phyloP scores from a whole-genome alignment of 345 rosid genomes.

The Linum trigynum region DNA sequence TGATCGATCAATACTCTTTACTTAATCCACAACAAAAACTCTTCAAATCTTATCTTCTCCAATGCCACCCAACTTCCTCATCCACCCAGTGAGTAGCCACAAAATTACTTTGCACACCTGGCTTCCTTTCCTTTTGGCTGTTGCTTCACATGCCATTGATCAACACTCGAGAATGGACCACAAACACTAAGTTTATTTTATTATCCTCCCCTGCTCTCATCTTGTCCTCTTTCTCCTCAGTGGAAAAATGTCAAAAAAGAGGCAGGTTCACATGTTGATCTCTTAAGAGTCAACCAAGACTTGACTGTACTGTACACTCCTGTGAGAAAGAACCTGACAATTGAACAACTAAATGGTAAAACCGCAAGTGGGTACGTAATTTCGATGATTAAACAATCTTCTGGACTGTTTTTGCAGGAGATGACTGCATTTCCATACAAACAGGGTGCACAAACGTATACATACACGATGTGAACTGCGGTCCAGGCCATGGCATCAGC shows the following conservation, averaged over 20 bases:
- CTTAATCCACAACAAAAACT: background rate
- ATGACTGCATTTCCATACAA: constrained; percentile 87
- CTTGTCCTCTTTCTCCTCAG: constrained; percentile 13
- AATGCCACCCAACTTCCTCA: constrained; percentile 2
- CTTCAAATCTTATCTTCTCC: background rate
- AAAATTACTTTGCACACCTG: too few species aligned
- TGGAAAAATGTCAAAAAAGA: constrained; percentile 11
- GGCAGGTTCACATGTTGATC: constrained; percentile 1
- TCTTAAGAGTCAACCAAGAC: background rate
- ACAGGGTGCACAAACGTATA: constrained; percentile 86
- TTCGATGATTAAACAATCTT: constrained; percentile 13
- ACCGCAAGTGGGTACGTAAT: background rate
- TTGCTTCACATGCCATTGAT: too few species aligned
- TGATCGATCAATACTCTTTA: background rate
- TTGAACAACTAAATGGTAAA: background rate
- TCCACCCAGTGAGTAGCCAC: too few species aligned
- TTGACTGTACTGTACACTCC: background rate
- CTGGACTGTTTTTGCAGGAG: constrained; percentile 57
- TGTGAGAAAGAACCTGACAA: background rate
- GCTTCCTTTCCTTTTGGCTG: too few species aligned
- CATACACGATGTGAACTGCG: constrained; percentile 75
- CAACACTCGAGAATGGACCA: too few species aligned
- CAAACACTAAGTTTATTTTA: too few species aligned
- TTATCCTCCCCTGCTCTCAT: constrained; percentile 9
- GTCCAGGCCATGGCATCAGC: constrained; percentile 97